phyloP scores from a whole-genome alignment of 805 yeast genomes.

The Zygotorulaspora florentina region DNA sequence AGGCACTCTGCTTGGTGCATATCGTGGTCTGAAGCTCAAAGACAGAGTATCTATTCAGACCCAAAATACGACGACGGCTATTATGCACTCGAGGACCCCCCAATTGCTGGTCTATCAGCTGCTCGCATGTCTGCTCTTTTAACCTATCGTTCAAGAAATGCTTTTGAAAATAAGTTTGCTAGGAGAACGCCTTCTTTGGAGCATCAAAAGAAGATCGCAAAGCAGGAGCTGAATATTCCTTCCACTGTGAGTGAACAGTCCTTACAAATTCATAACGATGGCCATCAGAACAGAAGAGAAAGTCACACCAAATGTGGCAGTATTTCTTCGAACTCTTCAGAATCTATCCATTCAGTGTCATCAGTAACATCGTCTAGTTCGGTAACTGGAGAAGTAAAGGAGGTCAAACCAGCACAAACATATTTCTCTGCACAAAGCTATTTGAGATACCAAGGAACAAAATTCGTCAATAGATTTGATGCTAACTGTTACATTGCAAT shows the following conservation, averaged over 20 bases:
- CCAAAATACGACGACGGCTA: slow-evolving; percentile 92
- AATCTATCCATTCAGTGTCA: slow-evolving; percentile 29
- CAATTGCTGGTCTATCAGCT: slow-evolving; percentile 82
- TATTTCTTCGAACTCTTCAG: slow-evolving; percentile 22
- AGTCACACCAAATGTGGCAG: slow-evolving; percentile 12
- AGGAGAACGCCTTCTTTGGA: slow-evolving; percentile 57
- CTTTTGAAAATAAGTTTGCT: slow-evolving; percentile 90
- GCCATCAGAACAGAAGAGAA: slow-evolving; percentile 40
- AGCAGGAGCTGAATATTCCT: slow-evolving; percentile 26
- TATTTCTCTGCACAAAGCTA: slow-evolving; percentile 95
- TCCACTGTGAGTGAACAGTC: slow-evolving; percentile 60
- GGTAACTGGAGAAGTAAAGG: slow-evolving; percentile 21
- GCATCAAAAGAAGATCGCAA: slow-evolving; percentile 33
- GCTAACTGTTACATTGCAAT: slow-evolving; percentile 96
- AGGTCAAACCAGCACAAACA: slow-evolving; percentile 41
- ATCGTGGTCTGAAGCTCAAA: slow-evolving; percentile 97
- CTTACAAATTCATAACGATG: slow-evolving; percentile 87
- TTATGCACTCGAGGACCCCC: slow-evolving; percentile 73
- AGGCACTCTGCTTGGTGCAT: slow-evolving; percentile 98
- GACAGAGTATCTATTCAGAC: slow-evolving; percentile 93
- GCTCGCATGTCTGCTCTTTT: slow-evolving; percentile 96
- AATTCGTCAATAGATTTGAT: slow-evolving; percentile 85
- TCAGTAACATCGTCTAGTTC: slow-evolving; percentile 26
- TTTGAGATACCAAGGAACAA: slow-evolving; percentile 88
- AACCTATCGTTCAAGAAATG: slow-evolving; percentile 87